Evolutionary conservation across 208 protist species (phyloP).

Genomic region (Trypanosomatidae sp.): DNA sequence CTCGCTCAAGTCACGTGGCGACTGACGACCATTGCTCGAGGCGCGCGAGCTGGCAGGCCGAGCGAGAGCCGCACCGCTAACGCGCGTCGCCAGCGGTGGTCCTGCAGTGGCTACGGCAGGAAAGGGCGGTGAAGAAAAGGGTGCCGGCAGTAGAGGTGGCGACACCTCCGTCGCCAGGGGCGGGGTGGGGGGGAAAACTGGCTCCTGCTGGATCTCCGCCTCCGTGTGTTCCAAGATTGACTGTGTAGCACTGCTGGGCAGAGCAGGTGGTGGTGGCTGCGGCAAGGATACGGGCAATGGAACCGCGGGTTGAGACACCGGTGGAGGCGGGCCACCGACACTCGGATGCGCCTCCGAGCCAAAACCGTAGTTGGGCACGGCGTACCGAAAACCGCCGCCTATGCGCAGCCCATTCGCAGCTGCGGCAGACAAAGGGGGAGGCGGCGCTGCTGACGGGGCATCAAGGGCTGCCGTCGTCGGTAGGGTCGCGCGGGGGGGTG

Average conservation of each 20-base stretch:
- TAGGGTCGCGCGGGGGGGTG: neutral
- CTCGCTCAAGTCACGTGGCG: neutral
- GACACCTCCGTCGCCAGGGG: neutral
- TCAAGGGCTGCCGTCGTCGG: slow-evolving; percentile 9
- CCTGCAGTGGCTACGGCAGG: neutral
- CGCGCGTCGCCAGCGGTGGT: slow-evolving; percentile 14
- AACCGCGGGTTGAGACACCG: neutral
- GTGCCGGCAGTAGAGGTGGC: neutral
- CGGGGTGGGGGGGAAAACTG: neutral
- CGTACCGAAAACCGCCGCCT: slow-evolving; percentile 7
- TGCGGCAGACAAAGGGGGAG: neutral
- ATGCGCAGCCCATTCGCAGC: neutral
- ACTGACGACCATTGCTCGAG: slow-evolving; percentile 21
- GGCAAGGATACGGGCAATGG: neutral
- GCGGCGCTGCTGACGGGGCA: slow-evolving; percentile 1
- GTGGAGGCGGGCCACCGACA: neutral
- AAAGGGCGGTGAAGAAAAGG: neutral
- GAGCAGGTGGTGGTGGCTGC: neutral
- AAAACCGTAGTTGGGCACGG: slow-evolving; percentile 10
- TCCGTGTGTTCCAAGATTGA: slow-evolving; percentile 2
- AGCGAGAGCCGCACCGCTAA: slow-evolving; percentile 10
- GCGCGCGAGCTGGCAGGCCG: slow-evolving; percentile 12
- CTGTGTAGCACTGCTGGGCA: neutral
- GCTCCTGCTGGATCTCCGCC: neutral
- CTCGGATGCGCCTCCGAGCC: neutral